Evolutionary conservation across 2,329 filamentous ascomycete genomes (phyloP).

Genomic region (Phaeoacremonium minimum): DNA sequence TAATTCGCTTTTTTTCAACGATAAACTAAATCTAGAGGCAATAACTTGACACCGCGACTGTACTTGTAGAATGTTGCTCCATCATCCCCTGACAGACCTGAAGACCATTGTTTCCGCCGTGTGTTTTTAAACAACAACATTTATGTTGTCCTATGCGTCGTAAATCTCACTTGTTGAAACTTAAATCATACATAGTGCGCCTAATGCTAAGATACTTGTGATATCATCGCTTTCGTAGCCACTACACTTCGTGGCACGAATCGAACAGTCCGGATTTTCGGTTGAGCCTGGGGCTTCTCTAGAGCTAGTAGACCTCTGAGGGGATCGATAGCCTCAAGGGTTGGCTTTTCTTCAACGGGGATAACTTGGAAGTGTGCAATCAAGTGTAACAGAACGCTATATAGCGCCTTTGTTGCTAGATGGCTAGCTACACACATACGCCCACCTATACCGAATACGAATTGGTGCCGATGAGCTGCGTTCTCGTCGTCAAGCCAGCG

Average conservation of each 20-base stretch:
- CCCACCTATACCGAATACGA: conserved; percentile 47
- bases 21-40: too few species aligned
- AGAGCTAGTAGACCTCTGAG: not conserved
- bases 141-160: too few species aligned
- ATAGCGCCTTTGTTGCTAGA: conserved; percentile 48
- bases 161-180: too few species aligned
- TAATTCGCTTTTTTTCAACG: too few species aligned
- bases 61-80: too few species aligned
- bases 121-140: too few species aligned
- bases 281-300: not conserved
- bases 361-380: conserved; percentile 42
- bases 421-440: conserved; percentile 51
- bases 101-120: too few species aligned
- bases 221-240: not conserved
- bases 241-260: not conserved
- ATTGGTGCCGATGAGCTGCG: conserved; percentile 37
- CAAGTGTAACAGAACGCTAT: conserved; percentile 45
- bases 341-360: not conserved
- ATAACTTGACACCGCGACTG: too few species aligned
- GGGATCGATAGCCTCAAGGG: not conserved
- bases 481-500: conserved; percentile 30
- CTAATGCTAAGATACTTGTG: not conserved
- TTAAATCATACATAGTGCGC: too few species aligned
- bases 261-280: not conserved
- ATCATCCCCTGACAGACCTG: too few species aligned